These are phyloP conservation scores for Neospermospora avenae DNA, from an alignment of 2,329 filamentous ascomycete genomes.

Conservation along the genomic window DNA sequence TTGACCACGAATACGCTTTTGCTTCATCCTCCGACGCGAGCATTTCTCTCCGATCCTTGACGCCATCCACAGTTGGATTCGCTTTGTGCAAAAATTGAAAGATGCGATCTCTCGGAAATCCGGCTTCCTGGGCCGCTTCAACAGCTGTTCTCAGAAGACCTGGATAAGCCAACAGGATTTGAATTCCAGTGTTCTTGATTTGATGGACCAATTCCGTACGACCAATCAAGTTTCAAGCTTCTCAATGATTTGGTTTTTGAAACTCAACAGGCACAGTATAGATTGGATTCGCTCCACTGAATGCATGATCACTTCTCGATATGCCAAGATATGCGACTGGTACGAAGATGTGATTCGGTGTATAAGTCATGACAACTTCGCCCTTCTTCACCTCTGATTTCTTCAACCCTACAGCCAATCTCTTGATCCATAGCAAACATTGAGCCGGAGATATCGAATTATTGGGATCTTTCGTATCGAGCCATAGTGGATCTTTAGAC, in stretches of 20 bases:
- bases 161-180: slow-evolving; percentile 48
- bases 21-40: slow-evolving; percentile 51
- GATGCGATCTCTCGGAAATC: slow-evolving; percentile 42
- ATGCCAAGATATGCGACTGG: slow-evolving; percentile 53
- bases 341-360: slow-evolving; percentile 53
- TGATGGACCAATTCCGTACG: slow-evolving; percentile 48
- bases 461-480: slow-evolving; percentile 46
- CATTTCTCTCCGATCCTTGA: slow-evolving; percentile 62
- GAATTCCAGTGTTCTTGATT: slow-evolving; percentile 49
- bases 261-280: slow-evolving; percentile 46
- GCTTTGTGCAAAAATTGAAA: slow-evolving; percentile 47
- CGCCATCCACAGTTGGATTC: slow-evolving; percentile 35
- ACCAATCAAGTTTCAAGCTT: not conserved
- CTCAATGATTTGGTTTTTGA: not conserved
- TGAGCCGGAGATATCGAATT: slow-evolving; percentile 46
- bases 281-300: slow-evolving; percentile 52
- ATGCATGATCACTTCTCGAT: slow-evolving; percentile 49
- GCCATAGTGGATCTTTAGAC: slow-evolving; percentile 50
- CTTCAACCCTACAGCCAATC: slow-evolving; percentile 48
- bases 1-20: slow-evolving; percentile 58
- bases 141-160: slow-evolving; percentile 42
- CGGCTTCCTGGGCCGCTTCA: slow-evolving; percentile 41
- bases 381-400: slow-evolving; percentile 43
- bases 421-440: slow-evolving; percentile 48
- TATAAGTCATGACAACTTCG: slow-evolving; percentile 53